Evolutionary conservation across 2,329 filamentous ascomycete species (phyloP).

Genomic region (Diaporthe caulivora): DNA sequence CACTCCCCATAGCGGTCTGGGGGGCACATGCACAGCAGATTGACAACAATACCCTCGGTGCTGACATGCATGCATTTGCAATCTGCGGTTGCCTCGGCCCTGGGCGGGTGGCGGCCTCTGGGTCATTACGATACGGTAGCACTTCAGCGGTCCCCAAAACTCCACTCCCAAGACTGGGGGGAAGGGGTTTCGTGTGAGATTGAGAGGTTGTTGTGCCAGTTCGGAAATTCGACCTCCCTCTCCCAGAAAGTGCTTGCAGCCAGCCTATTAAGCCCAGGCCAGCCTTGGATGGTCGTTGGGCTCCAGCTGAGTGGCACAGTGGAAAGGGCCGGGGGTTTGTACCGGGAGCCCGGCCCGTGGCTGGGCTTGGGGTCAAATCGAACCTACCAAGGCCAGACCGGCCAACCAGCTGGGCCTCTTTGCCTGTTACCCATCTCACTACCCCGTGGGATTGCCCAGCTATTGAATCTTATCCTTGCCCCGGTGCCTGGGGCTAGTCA

Average conservation of each 20-base stretch:
- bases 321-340: neutral
- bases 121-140: neutral
- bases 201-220: neutral
- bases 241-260: slow-evolving; percentile 24
- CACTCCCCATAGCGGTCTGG: slow-evolving; percentile 5
- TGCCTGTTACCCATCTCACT: neutral
- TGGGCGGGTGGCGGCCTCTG: neutral
- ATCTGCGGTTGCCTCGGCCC: neutral
- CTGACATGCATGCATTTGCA: slow-evolving; percentile 20
- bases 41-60: neutral
- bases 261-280: neutral
- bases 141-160: neutral
- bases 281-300: neutral
- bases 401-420: neutral
- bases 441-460: neutral
- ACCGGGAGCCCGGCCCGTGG: neutral
- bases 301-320: neutral
- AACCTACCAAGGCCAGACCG: neutral
- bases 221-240: slow-evolving; percentile 16
- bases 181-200: neutral
- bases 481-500: neutral
- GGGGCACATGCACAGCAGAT: slow-evolving; percentile 9
- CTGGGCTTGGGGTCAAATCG: neutral
- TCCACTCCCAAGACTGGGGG: neutral
- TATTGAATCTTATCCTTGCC: slow-evolving; percentile 18